These are phyloP conservation scores for Fragilaria crotonensis DNA, from an alignment of 108 stramenopile species.

Conservation along the genomic window DNA sequence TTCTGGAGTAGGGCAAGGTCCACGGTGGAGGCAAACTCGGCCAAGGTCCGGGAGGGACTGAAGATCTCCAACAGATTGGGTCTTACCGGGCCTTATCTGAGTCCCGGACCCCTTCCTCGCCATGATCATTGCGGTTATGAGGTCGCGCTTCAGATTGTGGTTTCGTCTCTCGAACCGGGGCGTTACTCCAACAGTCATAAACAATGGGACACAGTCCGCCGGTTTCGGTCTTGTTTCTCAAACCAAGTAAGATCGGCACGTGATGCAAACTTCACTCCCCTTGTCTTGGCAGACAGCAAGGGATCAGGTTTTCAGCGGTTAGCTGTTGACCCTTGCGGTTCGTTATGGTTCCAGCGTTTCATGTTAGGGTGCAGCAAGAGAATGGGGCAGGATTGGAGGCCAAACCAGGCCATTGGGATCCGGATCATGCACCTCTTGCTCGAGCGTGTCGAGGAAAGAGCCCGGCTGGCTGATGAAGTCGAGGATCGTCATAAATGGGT, in stretches of 20 bases:
- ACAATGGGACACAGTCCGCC: slow-evolving; percentile 22
- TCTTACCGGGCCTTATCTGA: neutral
- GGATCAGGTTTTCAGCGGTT: neutral
- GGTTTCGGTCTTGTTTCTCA: neutral
- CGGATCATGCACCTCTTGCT: neutral
- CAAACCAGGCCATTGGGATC: neutral
- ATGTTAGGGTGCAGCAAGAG: neutral
- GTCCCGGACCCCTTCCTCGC: slow-evolving; percentile 5
- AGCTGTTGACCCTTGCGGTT: neutral
- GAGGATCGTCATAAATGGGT: neutral
- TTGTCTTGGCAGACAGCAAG: neutral
- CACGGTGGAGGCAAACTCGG: slow-evolving; percentile 27
- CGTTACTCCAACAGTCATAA: slow-evolving; percentile 4
- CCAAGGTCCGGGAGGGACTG: neutral
- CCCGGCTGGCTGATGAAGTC: neutral
- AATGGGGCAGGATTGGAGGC: slow-evolving; percentile 1
- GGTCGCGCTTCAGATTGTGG: slow-evolving; percentile 20
- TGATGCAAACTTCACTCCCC: neutral
- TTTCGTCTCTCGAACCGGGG: slow-evolving; percentile 12
- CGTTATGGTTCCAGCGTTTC: neutral
- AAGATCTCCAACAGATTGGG: neutral
- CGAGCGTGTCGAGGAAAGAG: neutral
- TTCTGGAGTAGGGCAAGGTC: slow-evolving; percentile 29
- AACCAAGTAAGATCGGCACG: neutral
- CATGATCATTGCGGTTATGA: slow-evolving; percentile 24